A percentile compares a stretch with the other conserved stretches of the same genome.
Evolutionary conservation across 495 filamentous ascomycete genomes (phyloP).

Genomic region (Articulospora tetracladia): DNA sequence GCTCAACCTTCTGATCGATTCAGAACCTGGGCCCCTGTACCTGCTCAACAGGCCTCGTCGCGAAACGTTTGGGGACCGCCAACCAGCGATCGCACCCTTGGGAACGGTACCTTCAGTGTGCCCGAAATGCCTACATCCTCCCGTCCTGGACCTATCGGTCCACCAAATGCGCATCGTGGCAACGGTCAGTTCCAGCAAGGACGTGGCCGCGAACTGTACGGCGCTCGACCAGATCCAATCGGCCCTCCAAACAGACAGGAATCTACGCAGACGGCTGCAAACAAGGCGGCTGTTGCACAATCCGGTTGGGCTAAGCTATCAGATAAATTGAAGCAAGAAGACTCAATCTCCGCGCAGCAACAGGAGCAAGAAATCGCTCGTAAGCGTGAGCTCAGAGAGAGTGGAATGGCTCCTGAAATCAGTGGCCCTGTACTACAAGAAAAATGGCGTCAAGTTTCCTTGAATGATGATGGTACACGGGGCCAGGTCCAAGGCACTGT

Average conservation of each 20-base stretch:
- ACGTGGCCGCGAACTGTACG: constrained; percentile 27
- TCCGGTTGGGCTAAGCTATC: constrained; percentile 47
- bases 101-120: constrained; percentile 75
- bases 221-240: constrained; percentile 42
- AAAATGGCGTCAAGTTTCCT: constrained; percentile 57
- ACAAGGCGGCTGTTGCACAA: constrained; percentile 4
- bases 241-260: constrained; percentile 32
- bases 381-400: constrained; percentile 13
- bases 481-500: constrained; percentile 13
- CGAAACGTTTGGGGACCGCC: constrained; percentile 71
- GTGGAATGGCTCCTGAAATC: constrained; percentile 9
- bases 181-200: constrained; percentile 35
- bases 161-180: constrained; percentile 36
- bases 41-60: constrained; percentile 35
- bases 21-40: constrained; percentile 23
- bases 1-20: constrained; percentile 13
- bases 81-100: constrained; percentile 63
- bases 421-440: constrained; percentile 52
- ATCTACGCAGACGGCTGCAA: background rate
- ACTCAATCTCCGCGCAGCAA: constrained; percentile 26
- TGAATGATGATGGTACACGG: constrained; percentile 29
- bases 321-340: constrained; percentile 36
- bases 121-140: constrained; percentile 34
- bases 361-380: constrained; percentile 11
- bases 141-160: constrained; percentile 49